Base-by-base conservation (phyloP, 192 early-diverging fungal genomes). In the Umbelopsis sp. region DNA sequence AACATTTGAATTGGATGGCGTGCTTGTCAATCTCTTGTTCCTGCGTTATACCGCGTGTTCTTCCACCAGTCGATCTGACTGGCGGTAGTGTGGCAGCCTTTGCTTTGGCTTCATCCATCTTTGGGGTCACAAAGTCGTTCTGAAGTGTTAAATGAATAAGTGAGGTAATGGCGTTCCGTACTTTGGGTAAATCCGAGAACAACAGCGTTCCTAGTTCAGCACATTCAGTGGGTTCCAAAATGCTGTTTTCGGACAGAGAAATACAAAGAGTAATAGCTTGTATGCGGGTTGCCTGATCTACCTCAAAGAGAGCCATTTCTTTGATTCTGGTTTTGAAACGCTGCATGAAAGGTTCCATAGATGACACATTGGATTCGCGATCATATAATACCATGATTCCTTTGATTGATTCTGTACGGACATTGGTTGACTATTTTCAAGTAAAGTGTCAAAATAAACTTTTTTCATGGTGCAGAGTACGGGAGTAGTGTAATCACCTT, bases 251-350 rank as follows among this genome's bases (percentile, higher is more conserved):
- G 53, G 72, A 79, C 21, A 85, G 73, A 38, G 68, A 49, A 29
- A 80, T 77, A 3, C 87, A 76, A 0, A 89, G 68, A 20, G 77
- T 70, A 14, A 92, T 82, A 1, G 90, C 89, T 22, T 71, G 69
- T 10, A 85, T 44, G 24, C 83, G 85, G 2, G 79, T 83, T 20
- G 77, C 71, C 0, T 84, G 71, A 45, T 94, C 90, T 0, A 82
- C 83, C 41, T 96, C 95, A 0, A 83, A 74, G 20, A 89, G 29
- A 16, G 91, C 88, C 84, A 95, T 95, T 70, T 94, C 90, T 9
- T 96, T 78, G 17, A 96, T 77, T 34, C 95, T 85, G 8, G 81
- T 77, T 10, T 88, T 89, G 71, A 89, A 90, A 1, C 96, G 81
- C 10, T 90, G 84, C 5, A 86, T 87, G 69, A 94, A 93, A 21